Base-by-base conservation (phyloP, 1,284 basidiomycete genomes). In the Trichosporon sp. region DNA sequence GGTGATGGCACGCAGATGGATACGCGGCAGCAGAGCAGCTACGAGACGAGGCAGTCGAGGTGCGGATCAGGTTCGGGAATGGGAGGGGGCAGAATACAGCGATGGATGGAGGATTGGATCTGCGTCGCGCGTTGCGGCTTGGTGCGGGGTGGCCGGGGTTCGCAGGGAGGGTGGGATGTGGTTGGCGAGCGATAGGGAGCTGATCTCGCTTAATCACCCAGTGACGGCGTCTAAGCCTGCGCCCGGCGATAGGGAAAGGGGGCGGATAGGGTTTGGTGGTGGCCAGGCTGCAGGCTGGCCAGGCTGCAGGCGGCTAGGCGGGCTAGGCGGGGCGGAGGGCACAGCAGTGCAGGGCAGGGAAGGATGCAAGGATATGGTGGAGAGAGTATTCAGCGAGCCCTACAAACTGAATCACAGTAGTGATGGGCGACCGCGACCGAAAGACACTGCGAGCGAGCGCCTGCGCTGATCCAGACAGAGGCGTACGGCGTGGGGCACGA, bases 191-290 rank as follows among this genome's bases (percentile, higher is more conserved):
- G 56, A 60, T 60, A 60, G 56, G 56, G 56, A n/a, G 15, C 9
- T 31, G 56, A 31, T 31, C 56, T 60, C 56, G 56, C 56, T 60
- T 60, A 31, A 60, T 60, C 23, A 13, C 56, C 56, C 27, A 31
- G 29, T 60, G 56, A 60, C 56, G 56, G 56, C n/a, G 56, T 60
- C 56, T 60, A n/a, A n/a, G 56, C 27, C 56, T 32, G 56, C 27
- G 56, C 56, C 27, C 27, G 27, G 25, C 5, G 53, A 27, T 31
- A 29, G 53, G 53, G 53, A 58, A 27, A 58, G 53, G 53, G 53
- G 11, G 15, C 27, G 53, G 53, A 58, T 31, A 31, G 53, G 53
- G 53, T 58, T 31, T 31, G 53, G 11, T 25, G 11, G 53, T 31
- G 29, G 25, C 27, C 29, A 31, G 25, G 27, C 53, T 29, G 53